A percentile compares a stretch with the other conserved stretches of the same genome.
phyloP scores from a whole-genome alignment of 2,329 filamentous ascomycete species.

The Colletotrichum orchidophilum region DNA sequence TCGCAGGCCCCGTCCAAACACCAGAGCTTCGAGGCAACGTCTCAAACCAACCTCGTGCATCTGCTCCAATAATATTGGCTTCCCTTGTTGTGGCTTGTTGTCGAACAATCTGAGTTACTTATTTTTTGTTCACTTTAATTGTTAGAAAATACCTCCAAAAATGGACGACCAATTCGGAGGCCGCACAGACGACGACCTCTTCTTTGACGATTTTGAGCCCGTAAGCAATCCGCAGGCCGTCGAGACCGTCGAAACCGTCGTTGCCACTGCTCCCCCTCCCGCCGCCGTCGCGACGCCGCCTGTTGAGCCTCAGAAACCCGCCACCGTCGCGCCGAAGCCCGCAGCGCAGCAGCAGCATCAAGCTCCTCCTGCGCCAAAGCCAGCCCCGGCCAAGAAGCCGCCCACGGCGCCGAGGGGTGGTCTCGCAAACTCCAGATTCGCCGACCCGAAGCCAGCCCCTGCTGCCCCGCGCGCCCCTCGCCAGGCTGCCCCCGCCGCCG shows the following conservation, averaged over 20 bases:
- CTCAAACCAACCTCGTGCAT: constrained; percentile 4
- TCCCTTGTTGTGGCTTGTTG: not conserved
- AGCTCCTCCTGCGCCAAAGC: not conserved
- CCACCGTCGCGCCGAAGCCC: not conserved
- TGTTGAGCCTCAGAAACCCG: constrained; percentile 9
- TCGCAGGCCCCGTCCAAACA: constrained; percentile 13
- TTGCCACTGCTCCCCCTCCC: constrained; percentile 13
- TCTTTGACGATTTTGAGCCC: constrained; percentile 70
- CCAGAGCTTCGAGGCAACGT: constrained; percentile 17
- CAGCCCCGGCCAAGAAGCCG: not conserved
- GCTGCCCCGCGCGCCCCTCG: constrained; percentile 25
- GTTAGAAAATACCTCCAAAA: not conserved
- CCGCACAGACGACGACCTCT: constrained; percentile 70
- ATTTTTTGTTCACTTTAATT: not conserved
- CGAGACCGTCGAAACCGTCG: constrained; percentile 12
- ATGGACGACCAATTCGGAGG: constrained; percentile 72
- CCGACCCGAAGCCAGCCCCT: constrained; percentile 18
- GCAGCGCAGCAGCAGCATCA: not conserved
- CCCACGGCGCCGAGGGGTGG: constrained; percentile 21
- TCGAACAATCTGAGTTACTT: not conserved
- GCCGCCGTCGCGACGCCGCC: constrained; percentile 19
- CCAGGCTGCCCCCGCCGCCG: constrained; percentile 13
- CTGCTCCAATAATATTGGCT: constrained; percentile 3
- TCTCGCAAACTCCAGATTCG: constrained; percentile 25
- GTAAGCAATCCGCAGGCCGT: constrained; percentile 17